These are phyloP conservation scores for Rhinocladiella similis DNA, from an alignment of 2,329 filamentous ascomycete species.

Conservation along the genomic window DNA sequence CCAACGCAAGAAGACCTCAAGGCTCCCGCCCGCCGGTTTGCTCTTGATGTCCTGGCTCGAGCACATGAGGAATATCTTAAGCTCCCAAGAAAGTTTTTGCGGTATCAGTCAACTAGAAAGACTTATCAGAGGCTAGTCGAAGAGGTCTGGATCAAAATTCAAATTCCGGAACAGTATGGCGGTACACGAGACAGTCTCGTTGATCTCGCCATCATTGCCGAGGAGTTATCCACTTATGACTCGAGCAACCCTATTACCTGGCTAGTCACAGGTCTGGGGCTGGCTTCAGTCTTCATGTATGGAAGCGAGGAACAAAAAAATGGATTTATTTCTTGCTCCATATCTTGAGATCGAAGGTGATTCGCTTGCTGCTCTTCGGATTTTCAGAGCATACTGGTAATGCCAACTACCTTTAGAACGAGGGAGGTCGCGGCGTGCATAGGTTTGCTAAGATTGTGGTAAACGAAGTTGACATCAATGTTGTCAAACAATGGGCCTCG, in stretches of 20 bases:
- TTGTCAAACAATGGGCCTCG: slow-evolving; percentile 56
- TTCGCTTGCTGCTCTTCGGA: slow-evolving; percentile 51
- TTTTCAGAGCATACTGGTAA: slow-evolving; percentile 54
- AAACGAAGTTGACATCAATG: slow-evolving; percentile 53
- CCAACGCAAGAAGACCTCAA: slow-evolving; percentile 5
- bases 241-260: slow-evolving; percentile 52
- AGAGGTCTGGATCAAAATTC: slow-evolving; percentile 49
- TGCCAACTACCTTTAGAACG: slow-evolving; percentile 53
- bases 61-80: slow-evolving; percentile 24
- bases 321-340: slow-evolving; percentile 47
- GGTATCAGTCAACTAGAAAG: slow-evolving; percentile 50
- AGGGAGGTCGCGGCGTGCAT: slow-evolving; percentile 47
- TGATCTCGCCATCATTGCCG: slow-evolving; percentile 52
- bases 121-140: slow-evolving; percentile 47
- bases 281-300: slow-evolving; percentile 51
- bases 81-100: slow-evolving; percentile 32
- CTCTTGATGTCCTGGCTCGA: not conserved
- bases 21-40: slow-evolving; percentile 7
- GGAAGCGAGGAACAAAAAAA: slow-evolving; percentile 41
- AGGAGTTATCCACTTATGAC: slow-evolving; percentile 55
- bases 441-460: slow-evolving; percentile 51
- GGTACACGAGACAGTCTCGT: slow-evolving; percentile 47
- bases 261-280: slow-evolving; percentile 52
- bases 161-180: slow-evolving; percentile 47
- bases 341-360: slow-evolving; percentile 47